Conservation (phyloP, 305 asterid genomes). For the Fraxinus velutina region DNA sequence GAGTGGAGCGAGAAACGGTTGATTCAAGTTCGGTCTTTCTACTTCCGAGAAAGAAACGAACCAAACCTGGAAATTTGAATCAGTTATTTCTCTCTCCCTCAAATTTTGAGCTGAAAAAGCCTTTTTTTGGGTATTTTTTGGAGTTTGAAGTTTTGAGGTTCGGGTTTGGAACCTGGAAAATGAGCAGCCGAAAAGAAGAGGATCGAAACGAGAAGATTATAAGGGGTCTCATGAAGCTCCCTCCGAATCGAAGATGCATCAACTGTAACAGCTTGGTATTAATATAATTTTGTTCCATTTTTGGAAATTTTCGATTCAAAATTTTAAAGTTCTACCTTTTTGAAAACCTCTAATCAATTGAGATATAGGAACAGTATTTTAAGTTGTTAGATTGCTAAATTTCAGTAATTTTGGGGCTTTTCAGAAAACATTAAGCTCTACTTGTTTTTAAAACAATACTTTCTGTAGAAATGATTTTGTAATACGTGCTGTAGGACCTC, state of each 20-base stretch:
- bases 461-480: not conserved
- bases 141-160: conserved; percentile 1
- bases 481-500: not conserved
- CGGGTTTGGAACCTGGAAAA: conserved; percentile 23
- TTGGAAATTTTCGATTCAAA: not conserved
- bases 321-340: not conserved
- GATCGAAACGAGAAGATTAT: conserved; percentile 84
- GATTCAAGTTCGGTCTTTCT: conserved; percentile 33
- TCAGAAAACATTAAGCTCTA: not conserved
- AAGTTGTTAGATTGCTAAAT: not conserved
- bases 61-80: conserved; percentile 23
- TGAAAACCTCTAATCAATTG: not conserved
- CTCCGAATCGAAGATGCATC: conserved; percentile 89
- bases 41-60: not conserved
- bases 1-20: conserved; percentile 24
- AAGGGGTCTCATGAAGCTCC: conserved; percentile 88
- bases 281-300: not conserved
- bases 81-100: conserved; percentile 21
- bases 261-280: conserved; percentile 91
- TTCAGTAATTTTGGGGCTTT: not conserved
- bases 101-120: conserved; percentile 14
- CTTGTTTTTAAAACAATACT: not conserved
- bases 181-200: conserved; percentile 70
- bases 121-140: not conserved
- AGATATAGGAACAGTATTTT: not conserved